phyloP scores from a whole-genome alignment of 306 rosid genomes.

The Fragaria ananassa region DNA sequence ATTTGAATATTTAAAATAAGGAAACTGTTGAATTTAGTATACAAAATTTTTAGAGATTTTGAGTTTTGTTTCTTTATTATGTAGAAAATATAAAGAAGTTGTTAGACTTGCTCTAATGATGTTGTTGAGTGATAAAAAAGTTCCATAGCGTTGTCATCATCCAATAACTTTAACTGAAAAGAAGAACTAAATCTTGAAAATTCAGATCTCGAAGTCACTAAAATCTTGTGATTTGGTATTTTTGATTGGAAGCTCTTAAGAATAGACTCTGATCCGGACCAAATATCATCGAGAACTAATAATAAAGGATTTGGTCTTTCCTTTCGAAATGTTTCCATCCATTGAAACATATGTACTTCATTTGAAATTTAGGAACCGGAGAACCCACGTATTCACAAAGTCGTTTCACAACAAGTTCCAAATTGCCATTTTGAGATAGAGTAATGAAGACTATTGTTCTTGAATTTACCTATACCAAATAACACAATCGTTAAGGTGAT shows the following conservation, averaged over 20 bases:
- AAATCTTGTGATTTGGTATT: constrained; percentile 34
- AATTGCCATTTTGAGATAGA: constrained; percentile 35
- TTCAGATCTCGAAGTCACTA: background rate
- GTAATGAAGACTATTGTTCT: constrained; percentile 40
- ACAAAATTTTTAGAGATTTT: no score
- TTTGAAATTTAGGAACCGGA: constrained; percentile 24
- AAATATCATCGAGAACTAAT: no score
- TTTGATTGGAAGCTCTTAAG: constrained; percentile 32
- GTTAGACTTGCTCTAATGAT: background rate
- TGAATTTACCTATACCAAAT: constrained; percentile 39
- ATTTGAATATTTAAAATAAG: no score
- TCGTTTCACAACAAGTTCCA: constrained; percentile 28
- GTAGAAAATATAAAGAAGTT: no score
- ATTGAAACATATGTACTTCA: constrained; percentile 22
- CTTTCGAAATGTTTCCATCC: no score
- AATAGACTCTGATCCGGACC: background rate
- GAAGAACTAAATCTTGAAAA: constrained; percentile 29
- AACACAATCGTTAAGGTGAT: background rate
- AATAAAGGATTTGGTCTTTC: no score
- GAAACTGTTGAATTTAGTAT: no score
- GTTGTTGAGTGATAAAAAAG: constrained; percentile 37
- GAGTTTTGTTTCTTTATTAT: no score
- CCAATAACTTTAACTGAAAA: constrained; percentile 33
- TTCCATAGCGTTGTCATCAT: constrained; percentile 26
- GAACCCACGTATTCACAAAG: constrained; percentile 25